Base-by-base conservation (phyloP, 441 rosid genomes). In the Adansonia rubrostipa region DNA sequence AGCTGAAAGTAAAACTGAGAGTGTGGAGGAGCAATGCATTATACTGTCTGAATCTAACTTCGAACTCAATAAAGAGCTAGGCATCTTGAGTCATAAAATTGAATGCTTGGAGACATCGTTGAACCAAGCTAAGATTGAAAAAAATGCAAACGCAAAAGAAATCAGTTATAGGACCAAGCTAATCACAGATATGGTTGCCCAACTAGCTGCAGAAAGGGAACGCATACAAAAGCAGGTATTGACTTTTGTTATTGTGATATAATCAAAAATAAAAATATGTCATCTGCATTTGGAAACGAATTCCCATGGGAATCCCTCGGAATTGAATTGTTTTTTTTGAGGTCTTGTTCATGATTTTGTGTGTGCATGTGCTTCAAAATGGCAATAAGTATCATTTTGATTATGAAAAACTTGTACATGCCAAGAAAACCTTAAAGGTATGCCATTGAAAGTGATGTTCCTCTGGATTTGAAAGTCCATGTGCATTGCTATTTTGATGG, bases 191-290 rank as follows among this genome's bases (percentile, higher is more conserved):
- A 84, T 89, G 83, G 88, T 92, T 60, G 80, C 80, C 83, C 92
- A 91, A 74, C 84, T 96, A 76, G 86, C 97, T 42, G 79, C 71
- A 36, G 95, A 94, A 85, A 88, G 98, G 83, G 96, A 96, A 83
- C 91, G 87, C 53, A 88, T 96, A 65, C 92, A 91, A 77, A 89
- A 89, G 75, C 95, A 92, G 98, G 99, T 96, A 82, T 73, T 11
- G 22, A 60, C 72, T 73, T 56, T 56, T 17, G 47, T 24, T 45
- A n/a, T 65, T 44, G 10, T 45, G 72, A 67, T 42, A 66, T 44
- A n/a, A n/a, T 6, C 22, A 66, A n/a, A 42, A 66, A 15, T 7
- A 5, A 63, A 58, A 40, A 42, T 9, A 47, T 69, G 22, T 9
- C 36, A 2, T 47, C 65, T 76, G 63, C 51, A 53, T 79, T 65